Evolutionary conservation across 2,329 filamentous ascomycete genomes (phyloP), one percentile per base, ranked within the genome.

Genomic region (Alternaria sp.): DNA sequence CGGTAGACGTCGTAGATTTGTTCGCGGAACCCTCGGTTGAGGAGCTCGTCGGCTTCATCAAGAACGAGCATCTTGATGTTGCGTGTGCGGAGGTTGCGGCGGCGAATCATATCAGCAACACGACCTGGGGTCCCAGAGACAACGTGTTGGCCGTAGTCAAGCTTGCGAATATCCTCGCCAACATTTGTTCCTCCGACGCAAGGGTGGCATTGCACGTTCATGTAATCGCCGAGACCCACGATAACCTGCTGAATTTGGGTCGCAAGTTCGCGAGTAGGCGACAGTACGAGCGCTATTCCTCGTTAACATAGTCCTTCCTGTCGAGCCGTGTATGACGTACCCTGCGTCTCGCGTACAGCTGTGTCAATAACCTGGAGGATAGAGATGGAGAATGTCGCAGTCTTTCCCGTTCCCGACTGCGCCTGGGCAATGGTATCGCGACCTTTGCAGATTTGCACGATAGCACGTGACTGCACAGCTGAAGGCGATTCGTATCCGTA

Each of bases 211-310:
- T 99, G 93, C 3, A 99, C 92, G 76, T 97, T 97, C 95, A 99
- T 98, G 84, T 97, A 99, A 80, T 99, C 95, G 67, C 95, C 95
- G n/a, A 99, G 87, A n/a, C 95, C 95, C 88, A 98, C 96, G 70
- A 99, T 91, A 59, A 99, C 95, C 34, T 92, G 97, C 81, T 99
- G 95, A 66, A 99, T 99, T 81, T 99, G 95, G 28, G 94, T 97
- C 44, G 95, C 95, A 66, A 99, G 84, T 85, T 99, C 95, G 76
- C 95, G 92, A 21, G 94, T 98, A 2, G 95, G 95, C 4, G 95
- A 97, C 8, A 99, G 87, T 9, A 99, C 93, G 42, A 99, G 88
- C 5, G 95, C 95, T 76, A 40, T 83, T 56, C 7, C 5, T 7
- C 23, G 34, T 75, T 14, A 76, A 66, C 21, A 41, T 13, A 36